Conservation (phyloP, 1,284 basidiomycete genomes). For the Ustilago sp. region DNA sequence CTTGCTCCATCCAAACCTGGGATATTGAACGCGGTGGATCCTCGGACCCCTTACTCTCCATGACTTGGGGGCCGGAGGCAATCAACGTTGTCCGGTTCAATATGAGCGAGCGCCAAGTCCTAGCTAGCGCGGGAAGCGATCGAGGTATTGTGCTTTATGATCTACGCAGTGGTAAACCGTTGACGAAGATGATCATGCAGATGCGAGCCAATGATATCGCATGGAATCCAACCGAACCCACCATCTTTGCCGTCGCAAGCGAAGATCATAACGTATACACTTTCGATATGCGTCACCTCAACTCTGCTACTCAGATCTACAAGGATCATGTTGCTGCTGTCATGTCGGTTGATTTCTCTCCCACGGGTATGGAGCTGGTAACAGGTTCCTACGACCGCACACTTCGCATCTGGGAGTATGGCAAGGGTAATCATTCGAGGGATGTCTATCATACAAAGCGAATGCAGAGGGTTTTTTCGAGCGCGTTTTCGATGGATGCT, state of each 20-base stretch:
- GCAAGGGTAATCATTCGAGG: constrained; percentile 79
- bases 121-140: constrained; percentile 93
- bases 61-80: constrained; percentile 76
- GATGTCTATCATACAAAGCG: constrained; percentile 98
- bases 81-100: constrained; percentile 91
- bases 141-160: constrained; percentile 96
- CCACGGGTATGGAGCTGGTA: constrained; percentile 95
- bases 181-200: constrained; percentile 88
- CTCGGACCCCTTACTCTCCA: constrained; percentile 73
- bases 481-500: constrained; percentile 84
- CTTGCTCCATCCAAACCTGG: constrained; percentile 94
- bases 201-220: constrained; percentile 80
- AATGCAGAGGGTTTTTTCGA: constrained; percentile 84
- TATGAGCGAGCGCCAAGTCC: constrained; percentile 88
- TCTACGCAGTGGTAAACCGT: constrained; percentile 92
- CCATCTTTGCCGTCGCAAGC: constrained; percentile 87
- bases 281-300: constrained; percentile 90
- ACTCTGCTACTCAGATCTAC: constrained; percentile 89
- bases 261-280: constrained; percentile 99
- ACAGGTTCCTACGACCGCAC: constrained; percentile 97
- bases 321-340: constrained; percentile 97
- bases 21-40: constrained; percentile 84
- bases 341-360: constrained; percentile 72
- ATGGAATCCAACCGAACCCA: constrained; percentile 97
- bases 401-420: constrained; percentile 90